A percentile compares a stretch with the other conserved stretches of the same genome.
Conservation (phyloP, 495 filamentous ascomycete species). For the Stereocaulon alpinum region DNA sequence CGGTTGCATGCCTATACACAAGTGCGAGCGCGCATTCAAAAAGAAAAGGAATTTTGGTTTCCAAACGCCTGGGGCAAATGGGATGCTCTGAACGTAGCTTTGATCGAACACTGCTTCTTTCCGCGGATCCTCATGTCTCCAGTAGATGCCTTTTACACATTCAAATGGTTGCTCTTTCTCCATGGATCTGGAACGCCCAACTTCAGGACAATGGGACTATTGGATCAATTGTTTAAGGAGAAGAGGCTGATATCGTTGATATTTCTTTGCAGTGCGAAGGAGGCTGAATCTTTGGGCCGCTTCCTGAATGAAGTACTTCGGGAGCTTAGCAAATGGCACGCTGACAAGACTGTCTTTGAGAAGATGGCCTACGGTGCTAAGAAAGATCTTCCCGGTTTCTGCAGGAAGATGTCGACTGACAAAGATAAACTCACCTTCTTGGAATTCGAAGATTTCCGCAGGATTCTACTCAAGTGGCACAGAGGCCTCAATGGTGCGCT, state of each 20-base stretch:
- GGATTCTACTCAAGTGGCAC: constrained; percentile 85
- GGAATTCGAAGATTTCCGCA: constrained; percentile 77
- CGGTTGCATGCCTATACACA: constrained; percentile 55
- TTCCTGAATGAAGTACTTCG: constrained; percentile 74
- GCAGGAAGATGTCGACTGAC: constrained; percentile 46
- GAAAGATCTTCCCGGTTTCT: constrained; percentile 58
- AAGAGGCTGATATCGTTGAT: constrained; percentile 70
- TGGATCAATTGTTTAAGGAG: constrained; percentile 74
- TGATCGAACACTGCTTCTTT: constrained; percentile 84
- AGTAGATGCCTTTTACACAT: constrained; percentile 76
- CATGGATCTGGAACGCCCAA: constrained; percentile 73
- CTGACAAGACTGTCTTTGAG: constrained; percentile 62
- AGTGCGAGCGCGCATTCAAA: constrained; percentile 51
- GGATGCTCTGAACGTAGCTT: constrained; percentile 56
- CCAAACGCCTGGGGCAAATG: constrained; percentile 46
- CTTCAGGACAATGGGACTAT: constrained; percentile 75
- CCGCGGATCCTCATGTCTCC: constrained; percentile 77
- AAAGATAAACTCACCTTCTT: constrained; percentile 57
- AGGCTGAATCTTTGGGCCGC: constrained; percentile 80
- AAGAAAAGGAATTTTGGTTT: constrained; percentile 79
- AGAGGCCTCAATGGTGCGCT: constrained; percentile 62
- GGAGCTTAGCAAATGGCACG: constrained; percentile 76
- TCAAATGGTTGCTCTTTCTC: constrained; percentile 73
- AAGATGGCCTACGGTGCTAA: constrained; percentile 61
- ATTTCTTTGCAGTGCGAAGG: constrained; percentile 75